A percentile compares a stretch with the other conserved stretches of the same genome.
phyloP scores from a whole-genome alignment of 2,329 filamentous ascomycete species.

The Lasiodiplodia sp. region DNA sequence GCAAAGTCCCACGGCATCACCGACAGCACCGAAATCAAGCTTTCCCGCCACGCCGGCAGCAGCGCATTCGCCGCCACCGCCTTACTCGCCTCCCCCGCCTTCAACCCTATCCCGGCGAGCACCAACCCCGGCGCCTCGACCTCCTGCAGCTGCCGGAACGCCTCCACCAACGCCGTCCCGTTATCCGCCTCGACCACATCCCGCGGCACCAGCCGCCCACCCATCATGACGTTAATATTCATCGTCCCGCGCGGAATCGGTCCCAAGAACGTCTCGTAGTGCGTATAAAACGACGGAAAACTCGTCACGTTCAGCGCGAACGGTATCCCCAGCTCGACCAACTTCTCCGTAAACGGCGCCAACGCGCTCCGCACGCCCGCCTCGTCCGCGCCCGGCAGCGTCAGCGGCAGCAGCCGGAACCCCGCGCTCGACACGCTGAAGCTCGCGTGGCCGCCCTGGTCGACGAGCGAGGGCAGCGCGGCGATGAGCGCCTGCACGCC shows the following conservation, averaged over 20 bases:
- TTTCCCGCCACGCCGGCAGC: constrained; percentile 36
- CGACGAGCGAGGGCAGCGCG: background rate
- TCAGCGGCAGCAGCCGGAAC: constrained; percentile 3
- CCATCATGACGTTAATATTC: constrained; percentile 6
- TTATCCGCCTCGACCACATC: background rate
- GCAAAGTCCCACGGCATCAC: constrained; percentile 2
- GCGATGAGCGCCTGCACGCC: background rate
- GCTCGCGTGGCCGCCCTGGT: background rate
- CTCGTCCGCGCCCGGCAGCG: background rate
- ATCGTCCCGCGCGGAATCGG: constrained; percentile 37
- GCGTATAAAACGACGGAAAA: constrained; percentile 38
- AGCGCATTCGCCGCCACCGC: constrained; percentile 33
- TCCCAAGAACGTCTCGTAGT: constrained; percentile 39
- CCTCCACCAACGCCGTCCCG: background rate
- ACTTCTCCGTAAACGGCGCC: constrained; percentile 36
- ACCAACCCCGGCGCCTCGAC: background rate
- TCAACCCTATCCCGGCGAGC: background rate
- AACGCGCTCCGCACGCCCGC: constrained; percentile 19
- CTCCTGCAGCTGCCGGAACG: constrained; percentile 7
- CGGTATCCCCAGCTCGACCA: constrained; percentile 35
- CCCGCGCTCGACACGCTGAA: background rate
- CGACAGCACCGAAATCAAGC: background rate
- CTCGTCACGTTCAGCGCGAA: constrained; percentile 36
- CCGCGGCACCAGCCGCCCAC: constrained; percentile 32
- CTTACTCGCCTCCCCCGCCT: background rate